A percentile compares a stretch with the other conserved stretches of the same genome.
Evolutionary conservation across 1,284 basidiomycete species (phyloP).

Genomic region (Meira miltonrushii): DNA sequence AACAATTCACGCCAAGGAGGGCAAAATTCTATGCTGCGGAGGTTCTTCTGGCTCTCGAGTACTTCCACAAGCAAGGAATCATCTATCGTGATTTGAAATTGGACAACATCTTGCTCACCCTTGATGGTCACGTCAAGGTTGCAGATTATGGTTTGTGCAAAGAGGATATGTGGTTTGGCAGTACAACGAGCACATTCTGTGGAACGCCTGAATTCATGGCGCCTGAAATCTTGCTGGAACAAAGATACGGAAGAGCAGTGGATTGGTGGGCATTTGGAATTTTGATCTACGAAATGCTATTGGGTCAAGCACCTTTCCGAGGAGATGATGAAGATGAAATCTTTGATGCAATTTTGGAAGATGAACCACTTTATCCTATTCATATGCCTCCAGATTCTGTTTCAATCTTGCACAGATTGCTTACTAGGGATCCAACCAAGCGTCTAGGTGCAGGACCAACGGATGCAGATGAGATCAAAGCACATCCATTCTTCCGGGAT

Average conservation of each 20-base stretch:
- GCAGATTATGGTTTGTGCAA: conserved; percentile 99
- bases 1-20: conserved; percentile 71
- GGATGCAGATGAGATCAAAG: conserved; percentile 96
- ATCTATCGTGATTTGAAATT: conserved; percentile 83
- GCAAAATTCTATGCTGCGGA: conserved; percentile 99
- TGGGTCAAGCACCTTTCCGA: conserved; percentile 97
- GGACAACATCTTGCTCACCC: conserved; percentile 93
- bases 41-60: conserved; percentile 90
- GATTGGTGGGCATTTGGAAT: conserved; percentile 99
- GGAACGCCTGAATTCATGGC: conserved; percentile 99
- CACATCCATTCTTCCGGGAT: conserved; percentile 96
- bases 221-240: conserved; percentile 95
- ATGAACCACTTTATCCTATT: conserved; percentile 96
- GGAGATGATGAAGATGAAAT: conserved; percentile 99
- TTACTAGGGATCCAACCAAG: conserved; percentile 85
- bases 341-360: conserved; percentile 97
- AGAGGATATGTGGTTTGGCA: conserved; percentile 96
- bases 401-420: conserved; percentile 78
- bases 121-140: conserved; percentile 97
- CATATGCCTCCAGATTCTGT: conserved; percentile 99
- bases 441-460: conserved; percentile 89
- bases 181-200: conserved; percentile 98
- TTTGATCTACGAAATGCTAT: conserved; percentile 95
- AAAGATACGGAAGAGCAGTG: conserved; percentile 94
- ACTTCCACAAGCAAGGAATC: conserved; percentile 97